Evolutionary conservation across 2,329 filamentous ascomycete species (phyloP).

Genomic region (Arthrobotrys iridis): DNA sequence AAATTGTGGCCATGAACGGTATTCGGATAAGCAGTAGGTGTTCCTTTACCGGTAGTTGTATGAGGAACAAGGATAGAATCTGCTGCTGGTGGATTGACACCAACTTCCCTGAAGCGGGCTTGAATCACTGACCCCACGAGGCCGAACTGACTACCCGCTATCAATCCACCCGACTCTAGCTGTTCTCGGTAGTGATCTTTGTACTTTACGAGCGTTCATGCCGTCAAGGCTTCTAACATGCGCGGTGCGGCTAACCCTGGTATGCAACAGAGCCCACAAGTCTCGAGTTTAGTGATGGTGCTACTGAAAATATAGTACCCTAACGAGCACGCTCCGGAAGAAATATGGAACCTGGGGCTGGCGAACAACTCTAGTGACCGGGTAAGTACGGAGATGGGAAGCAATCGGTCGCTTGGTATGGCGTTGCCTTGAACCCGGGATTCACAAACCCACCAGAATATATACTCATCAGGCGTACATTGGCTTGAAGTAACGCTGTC

Average conservation of each 20-base stretch:
- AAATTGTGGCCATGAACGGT: slow-evolving; percentile 6
- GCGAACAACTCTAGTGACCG: not conserved
- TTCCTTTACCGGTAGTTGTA: not conserved
- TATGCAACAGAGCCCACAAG: not conserved
- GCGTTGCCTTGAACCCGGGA: not conserved
- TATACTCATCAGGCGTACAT: slow-evolving; percentile 2
- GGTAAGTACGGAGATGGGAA: slow-evolving; percentile 11
- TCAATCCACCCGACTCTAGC: not conserved
- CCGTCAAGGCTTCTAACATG: not conserved
- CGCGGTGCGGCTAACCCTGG: not conserved
- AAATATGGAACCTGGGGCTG: slow-evolving; percentile 2
- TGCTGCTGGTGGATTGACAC: not conserved
- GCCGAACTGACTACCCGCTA: not conserved
- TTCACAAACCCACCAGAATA: not conserved
- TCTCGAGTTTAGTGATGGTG: not conserved
- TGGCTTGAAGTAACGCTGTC: slow-evolving; percentile 2
- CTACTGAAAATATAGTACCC: slow-evolving; percentile 7
- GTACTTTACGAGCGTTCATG: not conserved
- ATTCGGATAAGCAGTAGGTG: not conserved
- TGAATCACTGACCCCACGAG: slow-evolving; percentile 8
- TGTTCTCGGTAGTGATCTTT: not conserved
- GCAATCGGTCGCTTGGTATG: not conserved
- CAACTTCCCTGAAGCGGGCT: slow-evolving; percentile 1
- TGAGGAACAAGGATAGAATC: not conserved
- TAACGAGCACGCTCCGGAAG: not conserved